phyloP scores from a whole-genome alignment of 768 basidiomycete genomes.

The Lyophyllum decastes region DNA sequence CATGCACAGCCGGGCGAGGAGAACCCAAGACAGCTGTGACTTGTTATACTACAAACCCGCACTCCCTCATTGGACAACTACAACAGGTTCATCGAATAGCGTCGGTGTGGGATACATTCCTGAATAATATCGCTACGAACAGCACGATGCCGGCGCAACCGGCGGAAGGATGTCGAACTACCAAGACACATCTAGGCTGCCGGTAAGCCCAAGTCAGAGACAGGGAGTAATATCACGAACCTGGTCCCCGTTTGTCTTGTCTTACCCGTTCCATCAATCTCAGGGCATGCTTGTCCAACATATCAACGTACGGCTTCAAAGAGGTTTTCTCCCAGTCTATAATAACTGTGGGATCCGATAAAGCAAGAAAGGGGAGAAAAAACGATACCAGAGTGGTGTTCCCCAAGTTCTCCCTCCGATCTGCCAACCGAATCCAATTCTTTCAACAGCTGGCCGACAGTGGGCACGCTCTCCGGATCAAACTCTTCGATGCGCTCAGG shows the following conservation, averaged over 20 bases:
- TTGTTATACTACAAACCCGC: neutral
- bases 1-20: neutral
- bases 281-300: constrained; percentile 76
- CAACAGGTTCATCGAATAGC: neutral
- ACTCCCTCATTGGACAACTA: neutral
- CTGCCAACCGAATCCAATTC: constrained; percentile 63
- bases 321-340: constrained; percentile 86
- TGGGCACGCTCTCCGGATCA: constrained; percentile 85
- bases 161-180: constrained; percentile 13
- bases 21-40: neutral
- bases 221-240: constrained; percentile 20
- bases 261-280: constrained; percentile 59
- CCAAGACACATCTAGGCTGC: constrained; percentile 32
- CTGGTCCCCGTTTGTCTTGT: constrained; percentile 46
- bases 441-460: constrained; percentile 75
- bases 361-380: constrained; percentile 3
- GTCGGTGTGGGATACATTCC: neutral
- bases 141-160: neutral
- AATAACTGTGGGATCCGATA: neutral
- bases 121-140: neutral
- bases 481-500: constrained; percentile 75
- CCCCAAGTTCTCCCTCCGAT: constrained; percentile 31
- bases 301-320: constrained; percentile 85
- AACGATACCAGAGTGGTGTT: constrained; percentile 51
- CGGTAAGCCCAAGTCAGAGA: neutral